phyloP scores from a whole-genome alignment of 306 rosid species.

The Lathyrus oleraceus region DNA sequence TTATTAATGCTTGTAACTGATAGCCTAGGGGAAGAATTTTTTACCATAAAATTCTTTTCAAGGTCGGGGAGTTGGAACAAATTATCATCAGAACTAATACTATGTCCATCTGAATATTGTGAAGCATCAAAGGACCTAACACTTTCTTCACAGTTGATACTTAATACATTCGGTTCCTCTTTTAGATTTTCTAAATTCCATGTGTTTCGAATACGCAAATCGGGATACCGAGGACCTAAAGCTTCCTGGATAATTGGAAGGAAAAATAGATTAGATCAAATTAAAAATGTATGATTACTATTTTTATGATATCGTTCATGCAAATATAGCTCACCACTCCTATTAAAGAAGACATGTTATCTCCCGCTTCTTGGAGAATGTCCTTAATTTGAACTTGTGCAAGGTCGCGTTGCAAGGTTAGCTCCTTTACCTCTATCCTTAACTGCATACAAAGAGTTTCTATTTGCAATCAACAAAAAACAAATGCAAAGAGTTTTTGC shows the following conservation, averaged over 20 bases:
- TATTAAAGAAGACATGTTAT: conserved; percentile 48
- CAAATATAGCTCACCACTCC: conserved; percentile 52
- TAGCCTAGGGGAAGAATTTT: conserved; percentile 47
- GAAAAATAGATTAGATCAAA: conserved; percentile 32
- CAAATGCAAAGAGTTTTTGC: neutral
- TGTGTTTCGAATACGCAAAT: conserved; percentile 52
- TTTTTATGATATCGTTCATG: conserved; percentile 22
- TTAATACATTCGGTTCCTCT: conserved; percentile 37
- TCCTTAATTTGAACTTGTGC: conserved; percentile 79
- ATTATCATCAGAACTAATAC: conserved; percentile 68
- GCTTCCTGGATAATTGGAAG: conserved; percentile 50
- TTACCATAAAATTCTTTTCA: conserved; percentile 50
- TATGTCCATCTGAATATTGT: conserved; percentile 73
- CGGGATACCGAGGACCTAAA: conserved; percentile 59
- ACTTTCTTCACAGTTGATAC: conserved; percentile 44
- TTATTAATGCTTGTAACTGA: conserved; percentile 41
- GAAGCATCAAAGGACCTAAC: conserved; percentile 70
- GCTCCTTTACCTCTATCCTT: conserved; percentile 65
- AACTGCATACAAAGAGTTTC: conserved; percentile 58
- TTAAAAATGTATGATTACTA: conserved; percentile 8
- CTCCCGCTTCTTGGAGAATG: conserved; percentile 59
- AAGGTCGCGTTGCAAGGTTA: conserved; percentile 63
- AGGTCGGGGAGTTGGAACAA: conserved; percentile 65
- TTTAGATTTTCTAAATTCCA: conserved; percentile 63
- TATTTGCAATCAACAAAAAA: conserved; percentile 18